These are phyloP conservation scores for Musa acuminata DNA, from an alignment of 176 grass and related monocot genomes.

Conservation along the genomic window DNA sequence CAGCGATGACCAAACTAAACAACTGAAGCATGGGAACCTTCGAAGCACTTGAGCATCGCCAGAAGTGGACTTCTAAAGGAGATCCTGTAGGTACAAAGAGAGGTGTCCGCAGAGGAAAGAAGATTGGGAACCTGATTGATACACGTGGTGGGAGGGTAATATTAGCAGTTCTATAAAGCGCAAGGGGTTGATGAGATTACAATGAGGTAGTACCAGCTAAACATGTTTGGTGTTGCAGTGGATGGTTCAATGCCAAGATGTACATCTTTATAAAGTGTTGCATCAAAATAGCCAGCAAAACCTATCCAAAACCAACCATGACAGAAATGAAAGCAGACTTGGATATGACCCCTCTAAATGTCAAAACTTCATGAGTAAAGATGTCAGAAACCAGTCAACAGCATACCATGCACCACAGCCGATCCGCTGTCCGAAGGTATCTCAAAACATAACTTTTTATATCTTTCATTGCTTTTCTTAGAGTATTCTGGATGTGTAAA, in stretches of 20 bases:
- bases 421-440: conserved; percentile 67
- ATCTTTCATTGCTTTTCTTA: conserved; percentile 66
- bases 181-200: neutral
- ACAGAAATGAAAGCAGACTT: neutral
- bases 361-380: neutral
- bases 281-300: conserved; percentile 97
- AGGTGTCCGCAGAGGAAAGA: conserved; percentile 82
- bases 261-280: conserved; percentile 78
- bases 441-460: conserved; percentile 76
- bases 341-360: neutral
- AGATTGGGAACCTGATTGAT: conserved; percentile 84
- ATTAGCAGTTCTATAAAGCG: neutral
- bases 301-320: conserved; percentile 33
- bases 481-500: conserved; percentile 69
- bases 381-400: neutral
- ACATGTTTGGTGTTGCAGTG: conserved; percentile 95
- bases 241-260: conserved; percentile 93
- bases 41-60: conserved; percentile 63
- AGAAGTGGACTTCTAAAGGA: conserved; percentile 80
- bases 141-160: conserved; percentile 1
- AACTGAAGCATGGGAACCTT: conserved; percentile 39
- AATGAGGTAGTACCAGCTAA: conserved; percentile 63
- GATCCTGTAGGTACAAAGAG: conserved; percentile 42
- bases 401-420: conserved; percentile 76
- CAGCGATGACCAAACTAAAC: neutral